Conservation (phyloP, 495 filamentous ascomycete species). For the Diplogelasinospora grovesii region DNA sequence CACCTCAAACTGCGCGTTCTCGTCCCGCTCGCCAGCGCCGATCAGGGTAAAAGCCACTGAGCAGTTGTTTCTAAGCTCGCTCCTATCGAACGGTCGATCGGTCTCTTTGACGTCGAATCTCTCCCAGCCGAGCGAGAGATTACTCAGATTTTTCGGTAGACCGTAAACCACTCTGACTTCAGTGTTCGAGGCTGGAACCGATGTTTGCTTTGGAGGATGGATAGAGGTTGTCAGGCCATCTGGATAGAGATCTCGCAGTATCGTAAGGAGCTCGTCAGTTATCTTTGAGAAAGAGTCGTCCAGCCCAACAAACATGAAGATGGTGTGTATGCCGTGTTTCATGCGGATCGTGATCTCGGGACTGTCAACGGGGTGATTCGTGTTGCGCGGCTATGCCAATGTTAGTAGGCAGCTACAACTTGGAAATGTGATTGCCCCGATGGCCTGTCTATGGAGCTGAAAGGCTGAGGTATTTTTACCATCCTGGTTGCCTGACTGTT, state of each 20-base stretch:
- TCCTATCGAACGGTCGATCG: slow-evolving; percentile 33
- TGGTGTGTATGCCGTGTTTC: slow-evolving; percentile 71
- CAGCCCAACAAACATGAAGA: slow-evolving; percentile 63
- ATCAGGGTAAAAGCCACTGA: slow-evolving; percentile 64
- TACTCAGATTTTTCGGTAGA: slow-evolving; percentile 23
- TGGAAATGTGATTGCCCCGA: too few relatives aligned
- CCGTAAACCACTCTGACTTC: slow-evolving; percentile 36
- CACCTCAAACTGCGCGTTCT: slow-evolving; percentile 58
- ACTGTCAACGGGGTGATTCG: slow-evolving; percentile 18
- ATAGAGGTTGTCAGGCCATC: slow-evolving; percentile 32
- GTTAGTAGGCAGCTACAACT: too few relatives aligned
- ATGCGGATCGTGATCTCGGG: slow-evolving; percentile 61
- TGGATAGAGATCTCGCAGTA: slow-evolving; percentile 42
- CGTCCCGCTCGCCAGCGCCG: slow-evolving; percentile 38
- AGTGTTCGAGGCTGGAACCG: slow-evolving; percentile 19
- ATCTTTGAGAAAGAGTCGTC: slow-evolving; percentile 53
- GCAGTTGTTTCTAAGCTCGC: slow-evolving; percentile 48
- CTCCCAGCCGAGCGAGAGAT: slow-evolving; percentile 36
- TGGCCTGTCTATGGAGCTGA: too few relatives aligned
- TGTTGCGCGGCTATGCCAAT: slow-evolving; percentile 5
- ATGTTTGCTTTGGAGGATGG: slow-evolving; percentile 12
- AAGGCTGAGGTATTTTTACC: too few relatives aligned
- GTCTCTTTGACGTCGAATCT: slow-evolving; percentile 24
- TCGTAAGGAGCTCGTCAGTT: slow-evolving; percentile 58
- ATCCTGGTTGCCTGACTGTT: too few relatives aligned